Percentiles rank a stretch among this genome's conserved stretches.
These are phyloP conservation scores for Xerocomellus chrysenteron DNA, from an alignment of 768 basidiomycete genomes.

Conservation along the genomic window DNA sequence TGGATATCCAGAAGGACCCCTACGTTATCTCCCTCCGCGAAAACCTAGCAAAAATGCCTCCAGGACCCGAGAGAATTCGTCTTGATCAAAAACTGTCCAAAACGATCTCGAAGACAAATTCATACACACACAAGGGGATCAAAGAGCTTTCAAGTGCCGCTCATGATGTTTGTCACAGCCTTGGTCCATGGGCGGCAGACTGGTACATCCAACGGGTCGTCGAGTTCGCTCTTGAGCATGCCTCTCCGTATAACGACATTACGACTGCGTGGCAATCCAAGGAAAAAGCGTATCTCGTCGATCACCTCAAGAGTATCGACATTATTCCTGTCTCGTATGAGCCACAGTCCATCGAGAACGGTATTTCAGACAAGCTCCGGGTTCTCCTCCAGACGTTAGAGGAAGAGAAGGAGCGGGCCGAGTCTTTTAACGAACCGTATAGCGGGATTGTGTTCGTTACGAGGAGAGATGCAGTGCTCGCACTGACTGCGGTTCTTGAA, in stretches of 20 bases:
- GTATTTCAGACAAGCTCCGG: constrained; percentile 57
- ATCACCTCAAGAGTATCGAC: constrained; percentile 45
- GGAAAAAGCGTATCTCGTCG: constrained; percentile 63
- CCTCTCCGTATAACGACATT: constrained; percentile 48
- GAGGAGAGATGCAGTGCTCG: constrained; percentile 71
- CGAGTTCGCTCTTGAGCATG: constrained; percentile 45
- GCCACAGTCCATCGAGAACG: constrained; percentile 49
- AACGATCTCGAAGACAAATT: constrained; percentile 52
- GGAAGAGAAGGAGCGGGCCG: constrained; percentile 53
- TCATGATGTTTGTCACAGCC: constrained; percentile 53
- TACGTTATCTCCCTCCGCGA: constrained; percentile 51
- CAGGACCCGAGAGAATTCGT: constrained; percentile 45
- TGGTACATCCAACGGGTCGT: constrained; percentile 70
- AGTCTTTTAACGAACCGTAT: constrained; percentile 53
- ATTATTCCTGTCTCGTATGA: constrained; percentile 49
- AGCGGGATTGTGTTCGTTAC: constrained; percentile 78
- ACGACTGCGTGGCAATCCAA: constrained; percentile 50
- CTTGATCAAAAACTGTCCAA: constrained; percentile 68
- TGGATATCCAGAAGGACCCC: constrained; percentile 71
- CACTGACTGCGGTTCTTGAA: constrained; percentile 58
- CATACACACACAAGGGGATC: constrained; percentile 68
- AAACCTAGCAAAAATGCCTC: constrained; percentile 39
- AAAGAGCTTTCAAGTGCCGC: constrained; percentile 58
- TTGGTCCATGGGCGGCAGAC: constrained; percentile 76
- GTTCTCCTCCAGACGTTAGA: constrained; percentile 54